A percentile compares a stretch with the other conserved stretches of the same genome.
Evolutionary conservation across 805 yeast genomes (phyloP).

Genomic region (Kurtzmaniella cleridarum): DNA sequence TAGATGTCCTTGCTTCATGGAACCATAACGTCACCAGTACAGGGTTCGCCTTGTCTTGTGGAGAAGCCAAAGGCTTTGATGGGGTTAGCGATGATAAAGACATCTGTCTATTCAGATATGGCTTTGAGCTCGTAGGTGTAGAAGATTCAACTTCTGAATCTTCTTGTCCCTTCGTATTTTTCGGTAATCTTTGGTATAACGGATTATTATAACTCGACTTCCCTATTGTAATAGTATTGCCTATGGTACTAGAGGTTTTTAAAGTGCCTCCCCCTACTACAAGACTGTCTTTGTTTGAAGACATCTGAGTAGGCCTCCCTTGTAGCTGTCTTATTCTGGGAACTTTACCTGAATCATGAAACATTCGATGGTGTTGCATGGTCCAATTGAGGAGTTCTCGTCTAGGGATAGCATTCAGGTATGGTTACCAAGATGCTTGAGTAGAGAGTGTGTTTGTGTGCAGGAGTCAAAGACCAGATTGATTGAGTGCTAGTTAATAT

Average conservation of each 20-base stretch:
- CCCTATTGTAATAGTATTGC: constrained; percentile 2
- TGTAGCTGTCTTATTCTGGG: constrained; percentile 4
- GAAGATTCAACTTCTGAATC: no score
- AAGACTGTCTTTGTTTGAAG: neutral
- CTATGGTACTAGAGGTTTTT: constrained; percentile 1
- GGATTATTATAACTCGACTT: neutral
- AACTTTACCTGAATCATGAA: constrained; percentile 4
- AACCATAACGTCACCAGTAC: constrained; percentile 47
- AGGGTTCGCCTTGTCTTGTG: constrained; percentile 17
- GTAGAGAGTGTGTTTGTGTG: neutral
- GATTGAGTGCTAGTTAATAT: no score
- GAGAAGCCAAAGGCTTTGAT: constrained; percentile 1
- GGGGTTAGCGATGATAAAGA: neutral
- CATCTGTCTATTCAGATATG: neutral
- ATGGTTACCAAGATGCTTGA: neutral
- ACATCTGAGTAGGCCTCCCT: neutral
- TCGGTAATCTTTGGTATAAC: no score
- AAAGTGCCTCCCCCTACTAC: neutral
- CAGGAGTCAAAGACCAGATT: no score
- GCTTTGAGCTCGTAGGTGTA: no score
- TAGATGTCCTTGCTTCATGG: constrained; percentile 61
- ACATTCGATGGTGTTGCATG: constrained; percentile 30
- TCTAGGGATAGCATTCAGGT: no score
- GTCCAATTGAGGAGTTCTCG: neutral
- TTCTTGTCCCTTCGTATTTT: no score